phyloP scores from a whole-genome alignment of 2,329 filamentous ascomycete species.

The Sporothrix schenckii region DNA sequence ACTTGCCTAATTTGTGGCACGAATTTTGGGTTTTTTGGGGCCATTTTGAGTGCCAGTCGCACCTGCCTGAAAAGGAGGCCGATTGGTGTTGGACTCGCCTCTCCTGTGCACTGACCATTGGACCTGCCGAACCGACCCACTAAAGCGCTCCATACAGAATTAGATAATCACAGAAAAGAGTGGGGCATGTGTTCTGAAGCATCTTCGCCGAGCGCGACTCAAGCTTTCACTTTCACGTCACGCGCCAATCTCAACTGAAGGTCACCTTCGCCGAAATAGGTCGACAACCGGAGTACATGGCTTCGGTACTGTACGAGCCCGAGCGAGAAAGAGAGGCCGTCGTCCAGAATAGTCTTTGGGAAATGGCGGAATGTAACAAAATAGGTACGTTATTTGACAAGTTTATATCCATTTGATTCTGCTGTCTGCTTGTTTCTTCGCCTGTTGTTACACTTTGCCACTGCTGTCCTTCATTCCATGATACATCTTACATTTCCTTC shows the following conservation, averaged over 20 bases:
- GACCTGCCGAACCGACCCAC: too few species aligned
- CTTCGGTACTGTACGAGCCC: not conserved
- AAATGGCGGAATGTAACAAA: not conserved
- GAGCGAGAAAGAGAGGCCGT: too few species aligned
- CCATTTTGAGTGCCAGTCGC: not conserved
- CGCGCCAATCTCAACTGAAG: not conserved
- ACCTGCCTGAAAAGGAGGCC: conserved; percentile 15
- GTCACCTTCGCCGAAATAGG: not conserved
- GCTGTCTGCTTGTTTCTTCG: not conserved
- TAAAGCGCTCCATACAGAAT: not conserved
- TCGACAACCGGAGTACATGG: not conserved
- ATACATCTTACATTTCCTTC: not conserved
- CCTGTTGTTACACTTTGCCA: not conserved
- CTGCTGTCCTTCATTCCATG: not conserved
- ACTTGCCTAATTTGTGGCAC: conserved; percentile 15
- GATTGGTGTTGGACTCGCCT: not conserved
- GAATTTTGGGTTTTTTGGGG: not conserved
- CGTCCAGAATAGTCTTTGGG: not conserved
- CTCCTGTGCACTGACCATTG: too few species aligned
- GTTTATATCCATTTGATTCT: not conserved
- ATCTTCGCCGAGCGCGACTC: not conserved
- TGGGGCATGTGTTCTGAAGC: not conserved
- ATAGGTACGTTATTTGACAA: not conserved
- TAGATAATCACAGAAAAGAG: not conserved
- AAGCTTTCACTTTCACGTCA: not conserved